These are phyloP conservation scores for Beauveria pseudobassiana DNA, from an alignment of 2,329 filamentous ascomycete species.

Conservation along the genomic window DNA sequence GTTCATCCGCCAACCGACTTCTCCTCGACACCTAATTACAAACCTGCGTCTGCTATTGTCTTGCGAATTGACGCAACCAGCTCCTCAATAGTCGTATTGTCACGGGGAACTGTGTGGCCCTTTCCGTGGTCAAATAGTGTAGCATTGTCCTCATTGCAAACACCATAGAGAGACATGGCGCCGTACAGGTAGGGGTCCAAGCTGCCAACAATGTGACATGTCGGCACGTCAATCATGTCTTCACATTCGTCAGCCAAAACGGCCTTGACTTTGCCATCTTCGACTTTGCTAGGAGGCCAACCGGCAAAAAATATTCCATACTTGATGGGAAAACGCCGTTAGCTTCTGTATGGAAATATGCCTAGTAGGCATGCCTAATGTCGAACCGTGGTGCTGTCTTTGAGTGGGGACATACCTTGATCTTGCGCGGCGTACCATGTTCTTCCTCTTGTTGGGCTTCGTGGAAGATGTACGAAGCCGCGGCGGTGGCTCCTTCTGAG, in stretches of 20 bases:
- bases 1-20: not conserved
- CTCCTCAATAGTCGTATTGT: conserved; percentile 40
- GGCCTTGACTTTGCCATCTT: conserved; percentile 29
- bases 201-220: conserved; percentile 46
- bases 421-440: conserved; percentile 24
- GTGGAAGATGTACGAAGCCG: conserved; percentile 44
- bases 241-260: conserved; percentile 42
- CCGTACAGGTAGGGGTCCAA: conserved; percentile 55
- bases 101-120: conserved; percentile 54
- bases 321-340: conserved; percentile 15
- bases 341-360: not conserved
- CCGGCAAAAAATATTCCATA: conserved; percentile 45
- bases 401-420: conserved; percentile 22
- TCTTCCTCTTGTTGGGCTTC: conserved; percentile 33
- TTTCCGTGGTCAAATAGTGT: conserved; percentile 59
- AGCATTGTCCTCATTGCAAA: conserved; percentile 52
- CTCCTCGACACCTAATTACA: not conserved
- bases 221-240: conserved; percentile 42
- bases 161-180: conserved; percentile 52
- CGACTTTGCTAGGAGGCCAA: conserved; percentile 43
- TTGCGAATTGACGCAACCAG: conserved; percentile 30
- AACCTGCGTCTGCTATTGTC: conserved; percentile 23
- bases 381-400: not conserved
- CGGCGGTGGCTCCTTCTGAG: conserved; percentile 51
- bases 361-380: not conserved